Evolutionary conservation across 306 rosid genomes (phyloP).

Genomic region (Benincasa hispida): DNA sequence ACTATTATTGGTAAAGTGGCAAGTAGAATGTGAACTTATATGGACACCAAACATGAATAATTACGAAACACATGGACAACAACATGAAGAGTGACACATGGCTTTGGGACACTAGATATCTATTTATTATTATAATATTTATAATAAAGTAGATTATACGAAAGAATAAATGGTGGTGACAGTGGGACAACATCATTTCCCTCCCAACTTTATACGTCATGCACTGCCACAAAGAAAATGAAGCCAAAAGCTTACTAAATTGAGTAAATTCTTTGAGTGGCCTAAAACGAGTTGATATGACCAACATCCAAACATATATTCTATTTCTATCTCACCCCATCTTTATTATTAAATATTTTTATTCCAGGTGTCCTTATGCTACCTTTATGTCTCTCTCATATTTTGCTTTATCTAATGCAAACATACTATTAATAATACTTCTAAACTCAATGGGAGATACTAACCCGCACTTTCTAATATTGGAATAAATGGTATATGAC

Average conservation of each 20-base stretch:
- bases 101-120: too few relatives aligned
- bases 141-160: background rate
- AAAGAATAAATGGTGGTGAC: background rate
- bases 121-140: too few relatives aligned
- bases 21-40: too few relatives aligned
- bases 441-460: too few relatives aligned
- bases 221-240: background rate
- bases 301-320: background rate
- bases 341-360: background rate
- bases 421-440: background rate
- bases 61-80: too few relatives aligned
- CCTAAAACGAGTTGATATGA: background rate
- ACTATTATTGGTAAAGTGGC: too few relatives aligned
- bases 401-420: background rate
- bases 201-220: background rate
- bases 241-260: background rate
- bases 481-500: too few relatives aligned
- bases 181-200: background rate
- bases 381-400: background rate
- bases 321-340: background rate
- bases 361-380: background rate
- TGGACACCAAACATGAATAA: too few relatives aligned
- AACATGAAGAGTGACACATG: too few relatives aligned
- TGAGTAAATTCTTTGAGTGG: background rate
- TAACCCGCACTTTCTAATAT: too few relatives aligned